Evolutionary conservation across 176 grass and related monocot species (phyloP).

Genomic region (Thinopyrum elongatum): DNA sequence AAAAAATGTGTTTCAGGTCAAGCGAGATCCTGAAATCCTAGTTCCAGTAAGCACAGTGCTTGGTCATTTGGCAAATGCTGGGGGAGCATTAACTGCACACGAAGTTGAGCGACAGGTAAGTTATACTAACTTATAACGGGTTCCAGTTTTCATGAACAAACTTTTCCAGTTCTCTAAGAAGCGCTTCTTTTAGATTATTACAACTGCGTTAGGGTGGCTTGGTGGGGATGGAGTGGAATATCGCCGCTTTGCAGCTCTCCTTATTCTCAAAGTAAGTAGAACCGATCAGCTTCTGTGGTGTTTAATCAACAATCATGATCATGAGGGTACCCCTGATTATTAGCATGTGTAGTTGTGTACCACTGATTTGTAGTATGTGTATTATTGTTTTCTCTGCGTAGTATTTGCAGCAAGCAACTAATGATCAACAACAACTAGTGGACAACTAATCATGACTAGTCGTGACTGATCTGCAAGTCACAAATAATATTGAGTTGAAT

Average conservation of each 20-base stretch:
- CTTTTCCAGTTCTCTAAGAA: slow-evolving; percentile 26
- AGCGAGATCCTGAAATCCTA: slow-evolving; percentile 78
- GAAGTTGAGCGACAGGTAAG: slow-evolving; percentile 81
- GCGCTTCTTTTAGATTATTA: slow-evolving; percentile 61
- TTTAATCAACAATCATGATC: not conserved
- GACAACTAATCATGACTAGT: not conserved
- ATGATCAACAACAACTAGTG: not conserved
- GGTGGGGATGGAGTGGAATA: slow-evolving; percentile 76
- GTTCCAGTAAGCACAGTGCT: slow-evolving; percentile 83
- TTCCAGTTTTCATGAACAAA: not conserved
- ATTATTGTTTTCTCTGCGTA: not conserved
- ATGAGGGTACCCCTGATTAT: not conserved
- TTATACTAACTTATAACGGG: not conserved
- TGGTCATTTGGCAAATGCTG: slow-evolving; percentile 78
- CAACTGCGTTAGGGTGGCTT: slow-evolving; percentile 90
- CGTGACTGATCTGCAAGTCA: not conserved
- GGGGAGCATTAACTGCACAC: slow-evolving; percentile 82
- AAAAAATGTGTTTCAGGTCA: slow-evolving; percentile 68
- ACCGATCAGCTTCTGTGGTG: not conserved
- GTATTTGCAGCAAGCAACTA: not conserved
- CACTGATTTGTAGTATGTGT: not conserved
- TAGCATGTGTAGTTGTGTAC: not conserved
- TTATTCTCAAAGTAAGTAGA: slow-evolving; percentile 95
- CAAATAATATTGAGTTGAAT: not conserved
- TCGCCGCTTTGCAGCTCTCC: slow-evolving; percentile 77